These are phyloP conservation scores for Pichia sp. DNA, from an alignment of 1,139 yeast species.

Conservation along the genomic window DNA sequence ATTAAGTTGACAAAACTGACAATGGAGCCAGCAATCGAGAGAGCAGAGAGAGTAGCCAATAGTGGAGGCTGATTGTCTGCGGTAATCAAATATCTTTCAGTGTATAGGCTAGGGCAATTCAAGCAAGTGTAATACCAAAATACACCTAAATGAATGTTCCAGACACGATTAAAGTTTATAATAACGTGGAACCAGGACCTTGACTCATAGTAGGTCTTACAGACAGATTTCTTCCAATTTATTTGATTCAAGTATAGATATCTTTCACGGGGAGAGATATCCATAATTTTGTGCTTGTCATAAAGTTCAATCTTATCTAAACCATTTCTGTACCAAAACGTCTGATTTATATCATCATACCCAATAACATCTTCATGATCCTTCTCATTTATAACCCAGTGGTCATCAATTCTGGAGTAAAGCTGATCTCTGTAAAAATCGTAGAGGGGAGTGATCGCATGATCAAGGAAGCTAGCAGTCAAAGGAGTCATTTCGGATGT, in stretches of 20 bases:
- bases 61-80: slow-evolving; percentile 43
- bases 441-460: slow-evolving; percentile 71
- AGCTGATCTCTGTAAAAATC: slow-evolving; percentile 52
- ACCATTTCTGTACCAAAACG: slow-evolving; percentile 50
- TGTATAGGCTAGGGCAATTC: slow-evolving; percentile 49
- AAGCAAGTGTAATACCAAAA: slow-evolving; percentile 55
- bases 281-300: slow-evolving; percentile 33
- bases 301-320: slow-evolving; percentile 36
- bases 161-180: slow-evolving; percentile 52
- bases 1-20: slow-evolving; percentile 38
- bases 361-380: slow-evolving; percentile 52
- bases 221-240: slow-evolving; percentile 44
- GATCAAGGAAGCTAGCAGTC: slow-evolving; percentile 45
- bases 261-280: slow-evolving; percentile 39
- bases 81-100: slow-evolving; percentile 37
- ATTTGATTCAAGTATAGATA: slow-evolving; percentile 37
- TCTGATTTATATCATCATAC: slow-evolving; percentile 58
- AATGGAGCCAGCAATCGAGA: slow-evolving; percentile 46
- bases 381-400: slow-evolving; percentile 36
- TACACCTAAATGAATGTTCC: slow-evolving; percentile 52
- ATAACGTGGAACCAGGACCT: slow-evolving; percentile 56
- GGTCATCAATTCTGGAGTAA: slow-evolving; percentile 31
- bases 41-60: slow-evolving; percentile 38
- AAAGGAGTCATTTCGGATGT: slow-evolving; percentile 24
- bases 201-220: slow-evolving; percentile 48